Conservation (phyloP, 805 yeast species). For the Candida lessepsii region DNA sequence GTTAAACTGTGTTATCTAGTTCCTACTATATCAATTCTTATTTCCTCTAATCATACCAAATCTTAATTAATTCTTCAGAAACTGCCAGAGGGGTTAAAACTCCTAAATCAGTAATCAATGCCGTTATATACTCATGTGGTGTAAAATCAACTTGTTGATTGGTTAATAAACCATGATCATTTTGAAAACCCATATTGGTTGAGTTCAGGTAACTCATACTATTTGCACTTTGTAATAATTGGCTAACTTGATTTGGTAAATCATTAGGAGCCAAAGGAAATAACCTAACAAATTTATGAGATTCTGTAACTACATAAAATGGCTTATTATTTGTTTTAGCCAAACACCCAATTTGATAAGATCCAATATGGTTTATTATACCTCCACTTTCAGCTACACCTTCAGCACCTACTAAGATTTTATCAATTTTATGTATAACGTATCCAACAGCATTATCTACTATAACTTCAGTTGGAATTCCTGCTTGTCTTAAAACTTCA, state of each 20-base stretch:
- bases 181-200: constrained; percentile 13
- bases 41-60: constrained; percentile 98
- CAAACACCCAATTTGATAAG: constrained; percentile 90
- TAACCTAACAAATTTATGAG: constrained; percentile 94
- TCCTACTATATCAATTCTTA: too few relatives aligned
- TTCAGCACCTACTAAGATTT: constrained; percentile 95
- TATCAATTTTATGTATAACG: constrained; percentile 86
- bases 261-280: constrained; percentile 94
- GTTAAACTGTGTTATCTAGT: too few relatives aligned
- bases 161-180: constrained; percentile 22
- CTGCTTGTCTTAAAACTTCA: constrained; percentile 57
- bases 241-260: constrained; percentile 53
- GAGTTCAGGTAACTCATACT: constrained; percentile 1
- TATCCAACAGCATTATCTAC: constrained; percentile 94
- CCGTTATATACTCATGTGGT: constrained; percentile 93
- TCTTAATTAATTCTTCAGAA: constrained; percentile 95
- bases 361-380: constrained; percentile 90
- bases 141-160: constrained; percentile 76
- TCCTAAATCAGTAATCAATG: constrained; percentile 93
- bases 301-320: constrained; percentile 88
- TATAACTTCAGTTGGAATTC: constrained; percentile 83
- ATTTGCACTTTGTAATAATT: constrained; percentile 23
- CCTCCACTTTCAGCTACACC: constrained; percentile 99
- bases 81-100: constrained; percentile 97
- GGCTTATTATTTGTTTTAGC: constrained; percentile 92